Evolutionary conservation across 2,329 filamentous ascomycete species (phyloP), one percentile per base, ranked within the genome.

Genomic region (Ascochyta fabae): DNA sequence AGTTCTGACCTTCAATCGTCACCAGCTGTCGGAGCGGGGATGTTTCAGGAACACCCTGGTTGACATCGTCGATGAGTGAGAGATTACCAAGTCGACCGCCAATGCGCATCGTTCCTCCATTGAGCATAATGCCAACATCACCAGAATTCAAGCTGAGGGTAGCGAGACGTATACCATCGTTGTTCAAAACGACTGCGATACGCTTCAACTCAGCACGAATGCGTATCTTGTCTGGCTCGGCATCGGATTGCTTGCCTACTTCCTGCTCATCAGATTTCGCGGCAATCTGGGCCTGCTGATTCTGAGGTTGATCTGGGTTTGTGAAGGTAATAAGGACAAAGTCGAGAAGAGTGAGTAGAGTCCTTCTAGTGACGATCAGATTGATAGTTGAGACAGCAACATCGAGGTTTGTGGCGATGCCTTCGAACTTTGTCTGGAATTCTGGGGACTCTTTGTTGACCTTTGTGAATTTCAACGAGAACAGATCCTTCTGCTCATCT

Each of bases 321-420:
- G 94, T 89, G 68, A 99, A 99, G 0, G 95, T 99, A 36, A 92
- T 83, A 16, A 99, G 86, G 31, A 97, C 88, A 68, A 99, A 99
- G 73, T 99, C 95, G 39, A 99, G 79, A 0, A 99, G 79, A 0
- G 94, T 99, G 48, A 99, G 81, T 3, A 99, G 80, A 0, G 96
- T 99, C 76, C 90, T 94, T 62, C 96, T 84, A 0, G 96, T 99
- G 8, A 99, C 92, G 31, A 99, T 87, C 22, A 99, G 76, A 71
- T 98, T 98, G 78, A 99, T 96, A 0, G 95, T 99, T 0, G 95
- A 97, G 12, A 99, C 88, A 0, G 88, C 87, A 1, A 95, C 89
- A 58, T 96, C 92, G 40, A 99, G 84, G 66, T 99, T 97, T 26
- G 90, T 97, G 60, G 96, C 92, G 51, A 98, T 89, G 1, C 93